phyloP scores from a whole-genome alignment of 768 basidiomycete species.

The Lentinula edodes region DNA sequence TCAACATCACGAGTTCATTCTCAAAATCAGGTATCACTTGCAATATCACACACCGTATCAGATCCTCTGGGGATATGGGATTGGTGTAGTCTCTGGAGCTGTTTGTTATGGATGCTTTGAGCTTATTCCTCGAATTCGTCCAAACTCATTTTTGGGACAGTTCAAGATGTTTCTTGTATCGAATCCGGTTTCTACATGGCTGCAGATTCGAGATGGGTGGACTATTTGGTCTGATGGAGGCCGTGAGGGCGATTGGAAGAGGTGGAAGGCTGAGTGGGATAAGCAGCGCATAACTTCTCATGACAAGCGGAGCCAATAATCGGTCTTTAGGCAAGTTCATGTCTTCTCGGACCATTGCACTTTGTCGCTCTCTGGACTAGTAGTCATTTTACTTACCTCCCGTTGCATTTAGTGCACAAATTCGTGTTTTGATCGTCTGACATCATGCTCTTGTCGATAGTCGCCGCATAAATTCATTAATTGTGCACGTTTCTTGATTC shows the following conservation, averaged over 20 bases:
- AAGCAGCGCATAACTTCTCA: slow-evolving; percentile 12
- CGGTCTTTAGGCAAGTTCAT: neutral
- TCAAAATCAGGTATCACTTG: slow-evolving; percentile 50
- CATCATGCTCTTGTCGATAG: too few species aligned
- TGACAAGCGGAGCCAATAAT: neutral
- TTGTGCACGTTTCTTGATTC: neutral
- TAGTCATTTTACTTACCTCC: neutral
- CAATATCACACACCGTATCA: slow-evolving; percentile 72
- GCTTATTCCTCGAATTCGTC: slow-evolving; percentile 48
- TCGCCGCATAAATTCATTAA: too few species aligned
- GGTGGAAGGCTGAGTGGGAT: slow-evolving; percentile 61
- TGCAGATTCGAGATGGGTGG: slow-evolving; percentile 79
- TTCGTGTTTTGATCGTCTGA: too few species aligned
- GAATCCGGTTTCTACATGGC: slow-evolving; percentile 57
- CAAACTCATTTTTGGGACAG: slow-evolving; percentile 48
- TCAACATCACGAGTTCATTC: neutral
- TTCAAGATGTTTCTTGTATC: slow-evolving; percentile 42
- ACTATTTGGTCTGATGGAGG: slow-evolving; percentile 77
- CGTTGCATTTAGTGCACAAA: too few species aligned
- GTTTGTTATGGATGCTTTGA: slow-evolving; percentile 52
- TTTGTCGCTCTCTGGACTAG: neutral
- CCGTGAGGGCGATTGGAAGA: slow-evolving; percentile 60
- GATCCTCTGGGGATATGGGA: slow-evolving; percentile 67
- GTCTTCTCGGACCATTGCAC: neutral
- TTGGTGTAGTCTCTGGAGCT: slow-evolving; percentile 54